These are phyloP conservation scores for Paraconiothyrium sp. DNA, from an alignment of 2,329 filamentous ascomycete genomes.

Conservation along the genomic window DNA sequence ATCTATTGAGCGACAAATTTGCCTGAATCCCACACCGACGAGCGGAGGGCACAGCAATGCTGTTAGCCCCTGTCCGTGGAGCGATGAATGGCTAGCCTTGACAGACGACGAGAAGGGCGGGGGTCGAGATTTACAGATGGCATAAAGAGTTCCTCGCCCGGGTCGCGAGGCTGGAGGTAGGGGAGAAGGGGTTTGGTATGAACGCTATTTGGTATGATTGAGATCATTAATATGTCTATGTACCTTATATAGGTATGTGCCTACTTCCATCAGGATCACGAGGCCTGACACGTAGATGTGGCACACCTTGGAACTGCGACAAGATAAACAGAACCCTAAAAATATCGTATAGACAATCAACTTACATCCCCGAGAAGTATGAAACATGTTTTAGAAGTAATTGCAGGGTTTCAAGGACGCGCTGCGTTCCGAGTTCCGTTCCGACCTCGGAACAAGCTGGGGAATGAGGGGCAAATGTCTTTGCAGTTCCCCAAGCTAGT, in stretches of 20 bases:
- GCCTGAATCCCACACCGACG: constrained; percentile 83
- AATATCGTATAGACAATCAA: not conserved
- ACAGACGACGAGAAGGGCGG: constrained; percentile 90
- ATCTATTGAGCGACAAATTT: constrained; percentile 79
- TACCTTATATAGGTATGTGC: not conserved
- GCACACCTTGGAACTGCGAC: not conserved
- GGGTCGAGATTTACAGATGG: constrained; percentile 89
- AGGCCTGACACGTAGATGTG: not conserved
- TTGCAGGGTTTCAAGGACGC: not conserved
- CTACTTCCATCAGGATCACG: not conserved
- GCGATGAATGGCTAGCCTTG: constrained; percentile 87
- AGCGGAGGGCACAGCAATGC: constrained; percentile 90
- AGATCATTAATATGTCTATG: constrained; percentile 3
- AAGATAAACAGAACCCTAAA: not conserved
- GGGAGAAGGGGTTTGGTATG: constrained; percentile 93
- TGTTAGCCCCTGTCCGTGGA: constrained; percentile 84
- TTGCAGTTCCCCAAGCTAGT: constrained; percentile 21
- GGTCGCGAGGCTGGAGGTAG: constrained; percentile 79
- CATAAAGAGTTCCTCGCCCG: constrained; percentile 80
- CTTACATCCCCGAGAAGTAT: not conserved
- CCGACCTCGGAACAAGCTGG: constrained; percentile 35
- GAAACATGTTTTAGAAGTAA: not conserved
- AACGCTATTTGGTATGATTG: constrained; percentile 95
- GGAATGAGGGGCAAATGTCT: constrained; percentile 29
- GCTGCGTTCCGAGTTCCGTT: constrained; percentile 31